Evolutionary conservation across 2,329 filamentous ascomycete species (phyloP).

Genomic region (Penicillium hordei): DNA sequence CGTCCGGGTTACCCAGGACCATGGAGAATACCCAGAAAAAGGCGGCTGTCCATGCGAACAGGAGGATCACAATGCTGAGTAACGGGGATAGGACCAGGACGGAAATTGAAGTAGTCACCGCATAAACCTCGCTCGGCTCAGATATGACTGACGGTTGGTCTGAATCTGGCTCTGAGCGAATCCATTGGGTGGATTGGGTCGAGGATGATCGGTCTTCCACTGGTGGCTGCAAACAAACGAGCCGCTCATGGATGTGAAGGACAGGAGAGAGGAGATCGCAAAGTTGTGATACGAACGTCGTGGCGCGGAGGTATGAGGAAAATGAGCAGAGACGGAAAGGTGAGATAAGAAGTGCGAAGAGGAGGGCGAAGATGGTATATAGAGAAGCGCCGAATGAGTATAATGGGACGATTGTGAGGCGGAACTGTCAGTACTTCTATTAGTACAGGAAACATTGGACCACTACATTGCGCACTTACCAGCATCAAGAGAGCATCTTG

Average conservation of each 20-base stretch:
- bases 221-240: slow-evolving; percentile 30
- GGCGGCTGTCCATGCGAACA: slow-evolving; percentile 59
- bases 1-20: slow-evolving; percentile 63
- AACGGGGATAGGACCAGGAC: slow-evolving; percentile 58
- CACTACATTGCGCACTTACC: slow-evolving; percentile 27
- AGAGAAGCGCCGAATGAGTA: slow-evolving; percentile 55
- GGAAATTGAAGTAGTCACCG: slow-evolving; percentile 45
- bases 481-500: slow-evolving; percentile 49
- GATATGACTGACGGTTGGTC: slow-evolving; percentile 24
- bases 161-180: slow-evolving; percentile 45
- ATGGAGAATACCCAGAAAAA: slow-evolving; percentile 63
- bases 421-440: slow-evolving; percentile 45
- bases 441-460: slow-evolving; percentile 2
- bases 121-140: slow-evolving; percentile 38
- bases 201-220: slow-evolving; percentile 25
- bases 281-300: slow-evolving; percentile 51
- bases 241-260: slow-evolving; percentile 49
- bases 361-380: slow-evolving; percentile 54
- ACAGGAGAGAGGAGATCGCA: slow-evolving; percentile 54
- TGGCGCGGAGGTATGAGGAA: slow-evolving; percentile 43
- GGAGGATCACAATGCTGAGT: slow-evolving; percentile 55
- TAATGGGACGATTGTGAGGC: slow-evolving; percentile 54
- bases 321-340: slow-evolving; percentile 56
- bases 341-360: slow-evolving; percentile 52
- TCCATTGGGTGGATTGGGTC: slow-evolving; percentile 33